phyloP scores from a whole-genome alignment of 345 rosid species.

The Trapa incisa region DNA sequence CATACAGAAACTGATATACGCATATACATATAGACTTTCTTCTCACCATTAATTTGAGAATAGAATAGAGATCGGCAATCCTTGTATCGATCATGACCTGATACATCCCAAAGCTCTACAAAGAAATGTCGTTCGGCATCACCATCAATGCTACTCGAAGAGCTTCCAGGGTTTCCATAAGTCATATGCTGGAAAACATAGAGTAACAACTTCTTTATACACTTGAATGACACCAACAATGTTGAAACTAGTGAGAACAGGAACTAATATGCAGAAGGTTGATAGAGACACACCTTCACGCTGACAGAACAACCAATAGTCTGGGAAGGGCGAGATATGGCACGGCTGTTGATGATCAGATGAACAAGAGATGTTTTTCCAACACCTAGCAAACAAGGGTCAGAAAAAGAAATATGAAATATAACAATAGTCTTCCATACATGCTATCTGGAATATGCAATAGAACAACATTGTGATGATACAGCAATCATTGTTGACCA shows the following conservation, averaged over 20 bases:
- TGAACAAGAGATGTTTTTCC: slow-evolving; percentile 92
- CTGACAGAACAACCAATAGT: slow-evolving; percentile 96
- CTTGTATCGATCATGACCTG: slow-evolving; percentile 94
- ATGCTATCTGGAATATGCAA: background rate
- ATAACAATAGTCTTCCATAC: background rate
- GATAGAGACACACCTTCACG: slow-evolving; percentile 56
- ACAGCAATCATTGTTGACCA: background rate
- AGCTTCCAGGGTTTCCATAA: slow-evolving; percentile 73
- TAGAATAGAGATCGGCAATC: slow-evolving; percentile 90
- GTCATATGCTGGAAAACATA: slow-evolving; percentile 42
- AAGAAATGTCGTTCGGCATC: slow-evolving; percentile 93
- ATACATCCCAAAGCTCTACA: slow-evolving; percentile 97
- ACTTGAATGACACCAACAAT: background rate
- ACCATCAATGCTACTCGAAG: slow-evolving; percentile 82
- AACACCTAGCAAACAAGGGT: slow-evolving; percentile 42
- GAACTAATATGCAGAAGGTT: background rate
- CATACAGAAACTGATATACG: background rate
- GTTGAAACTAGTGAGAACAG: background rate
- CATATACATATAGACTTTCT: background rate
- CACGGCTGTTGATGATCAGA: slow-evolving; percentile 66
- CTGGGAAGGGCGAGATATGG: slow-evolving; percentile 68
- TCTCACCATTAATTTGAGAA: slow-evolving; percentile 83
- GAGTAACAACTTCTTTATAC: background rate
- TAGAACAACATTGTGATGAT: background rate
- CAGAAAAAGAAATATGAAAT: background rate